phyloP scores from a whole-genome alignment of 2,329 filamentous ascomycete genomes.

The Aureobasidium zeae region DNA sequence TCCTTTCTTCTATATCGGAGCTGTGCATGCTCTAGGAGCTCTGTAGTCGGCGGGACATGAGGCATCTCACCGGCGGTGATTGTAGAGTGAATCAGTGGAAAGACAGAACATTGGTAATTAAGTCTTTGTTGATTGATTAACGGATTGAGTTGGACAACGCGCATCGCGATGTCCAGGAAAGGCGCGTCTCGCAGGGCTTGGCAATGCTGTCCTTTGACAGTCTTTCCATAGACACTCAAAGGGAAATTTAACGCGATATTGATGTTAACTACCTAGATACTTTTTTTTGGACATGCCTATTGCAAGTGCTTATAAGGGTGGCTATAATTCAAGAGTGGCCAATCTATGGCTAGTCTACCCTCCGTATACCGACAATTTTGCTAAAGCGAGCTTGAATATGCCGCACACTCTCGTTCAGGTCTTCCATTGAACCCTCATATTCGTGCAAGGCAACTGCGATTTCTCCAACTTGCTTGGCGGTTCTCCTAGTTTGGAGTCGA shows the following conservation, averaged over 20 bases:
- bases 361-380: slow-evolving; percentile 27
- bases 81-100: background rate
- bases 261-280: no score
- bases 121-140: background rate
- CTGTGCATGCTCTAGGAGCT: slow-evolving; percentile 33
- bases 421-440: slow-evolving; percentile 21
- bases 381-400: slow-evolving; percentile 25
- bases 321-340: background rate
- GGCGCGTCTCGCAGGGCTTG: slow-evolving; percentile 6
- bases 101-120: background rate
- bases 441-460: slow-evolving; percentile 26
- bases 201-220: no score
- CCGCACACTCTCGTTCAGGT: slow-evolving; percentile 22
- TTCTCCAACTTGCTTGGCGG: slow-evolving; percentile 28
- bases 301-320: background rate
- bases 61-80: slow-evolving; percentile 9
- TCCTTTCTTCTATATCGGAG: slow-evolving; percentile 36
- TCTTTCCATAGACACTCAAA: no score
- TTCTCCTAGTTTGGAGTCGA: slow-evolving; percentile 32
- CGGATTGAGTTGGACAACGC: background rate
- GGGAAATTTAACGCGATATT: no score
- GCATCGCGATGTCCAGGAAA: slow-evolving; percentile 1
- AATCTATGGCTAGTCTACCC: slow-evolving; percentile 27
- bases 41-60: slow-evolving; percentile 10
- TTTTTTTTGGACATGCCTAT: no score